phyloP scores from a whole-genome alignment of 208 protist species.

The Trypanosoma scelopori region DNA sequence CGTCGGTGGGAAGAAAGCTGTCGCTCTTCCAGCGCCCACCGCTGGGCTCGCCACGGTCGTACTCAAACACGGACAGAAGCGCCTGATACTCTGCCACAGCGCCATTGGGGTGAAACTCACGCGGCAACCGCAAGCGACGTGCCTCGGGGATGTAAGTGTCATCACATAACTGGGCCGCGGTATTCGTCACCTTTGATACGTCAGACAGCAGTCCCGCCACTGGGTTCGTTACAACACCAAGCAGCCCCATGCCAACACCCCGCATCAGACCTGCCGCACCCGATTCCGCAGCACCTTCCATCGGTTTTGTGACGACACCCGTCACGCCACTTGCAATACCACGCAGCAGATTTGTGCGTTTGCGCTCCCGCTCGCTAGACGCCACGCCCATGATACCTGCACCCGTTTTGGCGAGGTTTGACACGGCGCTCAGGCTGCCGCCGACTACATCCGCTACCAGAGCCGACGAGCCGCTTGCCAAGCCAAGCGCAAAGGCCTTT shows the following conservation, averaged over 20 bases:
- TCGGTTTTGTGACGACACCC: slow-evolving; percentile 82
- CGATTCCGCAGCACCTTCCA: slow-evolving; percentile 76
- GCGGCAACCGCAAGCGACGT: slow-evolving; percentile 54
- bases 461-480: slow-evolving; percentile 70
- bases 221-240: slow-evolving; percentile 85
- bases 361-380: slow-evolving; percentile 49
- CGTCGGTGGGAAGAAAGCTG: slow-evolving; percentile 29
- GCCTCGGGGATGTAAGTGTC: slow-evolving; percentile 74
- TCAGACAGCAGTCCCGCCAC: slow-evolving; percentile 84
- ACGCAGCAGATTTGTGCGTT: slow-evolving; percentile 52
- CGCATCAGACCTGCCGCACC: slow-evolving; percentile 78
- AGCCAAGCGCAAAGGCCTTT: slow-evolving; percentile 67
- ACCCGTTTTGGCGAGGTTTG: slow-evolving; percentile 78
- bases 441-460: slow-evolving; percentile 67
- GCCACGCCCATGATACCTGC: slow-evolving; percentile 65
- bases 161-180: slow-evolving; percentile 59
- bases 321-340: slow-evolving; percentile 68
- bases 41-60: slow-evolving; percentile 49
- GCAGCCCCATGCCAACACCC: slow-evolving; percentile 81
- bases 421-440: slow-evolving; percentile 76
- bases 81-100: slow-evolving; percentile 66
- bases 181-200: slow-evolving; percentile 62
- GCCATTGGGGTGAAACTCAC: slow-evolving; percentile 75
- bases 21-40: slow-evolving; percentile 8
- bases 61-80: slow-evolving; percentile 67